phyloP scores from a whole-genome alignment of 2,329 filamentous ascomycete genomes.

The Cephalotrichum gorgonifer region DNA sequence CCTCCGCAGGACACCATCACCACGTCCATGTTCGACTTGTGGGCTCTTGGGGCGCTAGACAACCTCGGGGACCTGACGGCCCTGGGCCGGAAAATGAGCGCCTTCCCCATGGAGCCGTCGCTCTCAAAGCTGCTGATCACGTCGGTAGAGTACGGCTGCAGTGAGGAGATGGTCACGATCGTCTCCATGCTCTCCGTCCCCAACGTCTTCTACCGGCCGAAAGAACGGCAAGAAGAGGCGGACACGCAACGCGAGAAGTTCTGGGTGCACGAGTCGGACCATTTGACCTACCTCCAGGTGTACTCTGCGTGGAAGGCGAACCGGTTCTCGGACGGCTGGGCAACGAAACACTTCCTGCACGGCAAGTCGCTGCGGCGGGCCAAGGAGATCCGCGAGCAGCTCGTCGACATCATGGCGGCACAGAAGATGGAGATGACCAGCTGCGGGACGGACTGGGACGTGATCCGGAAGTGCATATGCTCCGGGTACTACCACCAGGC shows the following conservation, averaged over 20 bases:
- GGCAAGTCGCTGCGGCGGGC: slow-evolving; percentile 86
- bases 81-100: slow-evolving; percentile 86
- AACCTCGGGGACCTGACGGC: slow-evolving; percentile 87
- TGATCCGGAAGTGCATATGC: slow-evolving; percentile 93
- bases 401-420: slow-evolving; percentile 86
- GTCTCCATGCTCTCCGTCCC: slow-evolving; percentile 97
- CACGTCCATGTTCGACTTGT: slow-evolving; percentile 93
- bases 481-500: slow-evolving; percentile 97
- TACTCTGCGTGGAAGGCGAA: slow-evolving; percentile 94
- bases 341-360: slow-evolving; percentile 84
- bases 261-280: slow-evolving; percentile 95
- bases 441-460: slow-evolving; percentile 94
- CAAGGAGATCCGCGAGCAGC: slow-evolving; percentile 88
- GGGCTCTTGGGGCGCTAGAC: slow-evolving; percentile 87
- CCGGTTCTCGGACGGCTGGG: slow-evolving; percentile 84
- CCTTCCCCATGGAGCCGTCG: slow-evolving; percentile 96
- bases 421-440: slow-evolving; percentile 78
- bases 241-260: slow-evolving; percentile 95
- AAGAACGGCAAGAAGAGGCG: slow-evolving; percentile 92
- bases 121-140: slow-evolving; percentile 92
- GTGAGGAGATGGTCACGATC: slow-evolving; percentile 96
- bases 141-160: slow-evolving; percentile 80
- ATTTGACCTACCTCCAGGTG: slow-evolving; percentile 89
- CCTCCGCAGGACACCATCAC: slow-evolving; percentile 96
- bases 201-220: slow-evolving; percentile 92